Base-by-base conservation (phyloP, 495 filamentous ascomycete species). In the Chlorociboria aeruginascens region DNA sequence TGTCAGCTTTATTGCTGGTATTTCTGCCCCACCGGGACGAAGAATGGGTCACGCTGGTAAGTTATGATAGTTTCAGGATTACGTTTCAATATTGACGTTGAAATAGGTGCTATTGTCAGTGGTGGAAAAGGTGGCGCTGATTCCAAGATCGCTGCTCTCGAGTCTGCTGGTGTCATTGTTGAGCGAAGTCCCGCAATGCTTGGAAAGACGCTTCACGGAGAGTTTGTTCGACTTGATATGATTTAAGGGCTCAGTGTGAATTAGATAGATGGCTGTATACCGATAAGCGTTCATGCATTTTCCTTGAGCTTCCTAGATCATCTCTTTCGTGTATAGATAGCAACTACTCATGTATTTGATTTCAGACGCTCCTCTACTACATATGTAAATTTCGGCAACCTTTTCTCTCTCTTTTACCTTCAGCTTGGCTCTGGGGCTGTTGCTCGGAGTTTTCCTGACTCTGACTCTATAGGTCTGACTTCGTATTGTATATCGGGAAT, bases 1-100 rank as follows among this genome's bases (percentile, higher is more conserved):
- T 46, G 92, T 99, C 47, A 84, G 82, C 65, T 99, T 99, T 71
- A 99, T 99, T 61, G 92, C 92, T 54, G 92, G 92, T 69, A 96
- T 99, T 69, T 89, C 85, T 48, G 92, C 92, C 49, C 92, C 92
- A 47, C 89, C 92, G 34, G 92, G 92, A 62, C 78, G 92, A 61
- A 82, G 92, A 62, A 99, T 97, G 92, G 92, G 92, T 54, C 92
- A 99, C 73, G 92, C 92, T 56, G 92, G 83, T 70, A 64, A 48
- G 63, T 62, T 33, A 8, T 39, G n/a, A 12, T 43, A 7, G 43
- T 3, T 42, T 47, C 54, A 62, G 45, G 63, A 16, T 16, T 37
- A 11, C 8, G 28, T 37, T 42, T 25, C 4, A 25, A 4, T 16
- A 52, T 28, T n/a, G 10, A 31, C 10, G 32, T 25, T 25, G 20